phyloP scores from a whole-genome alignment of 768 basidiomycete genomes.

The Artomyces pyxidatus region DNA sequence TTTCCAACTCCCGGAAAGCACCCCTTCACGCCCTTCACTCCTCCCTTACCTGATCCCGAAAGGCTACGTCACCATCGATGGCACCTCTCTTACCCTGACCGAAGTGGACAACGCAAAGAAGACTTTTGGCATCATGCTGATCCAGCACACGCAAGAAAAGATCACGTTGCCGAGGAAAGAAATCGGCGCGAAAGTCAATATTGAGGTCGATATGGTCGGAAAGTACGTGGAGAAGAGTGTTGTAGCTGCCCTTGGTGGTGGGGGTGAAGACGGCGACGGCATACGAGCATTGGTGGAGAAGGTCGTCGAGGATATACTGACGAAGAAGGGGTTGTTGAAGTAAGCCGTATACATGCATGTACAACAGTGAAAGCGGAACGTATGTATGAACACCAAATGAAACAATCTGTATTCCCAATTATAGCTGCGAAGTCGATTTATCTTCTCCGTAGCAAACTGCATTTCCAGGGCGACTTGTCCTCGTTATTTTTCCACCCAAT shows the following conservation, averaged over 20 bases:
- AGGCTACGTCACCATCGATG: constrained; percentile 92
- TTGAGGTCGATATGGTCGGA: constrained; percentile 93
- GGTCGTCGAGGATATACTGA: constrained; percentile 47
- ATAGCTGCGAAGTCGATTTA: too few species aligned
- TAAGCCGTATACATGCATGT: constrained; percentile 8
- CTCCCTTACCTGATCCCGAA: constrained; percentile 85
- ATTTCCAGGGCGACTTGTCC: too few species aligned
- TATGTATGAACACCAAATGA: too few species aligned
- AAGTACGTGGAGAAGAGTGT: constrained; percentile 89
- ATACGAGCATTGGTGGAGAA: constrained; percentile 46
- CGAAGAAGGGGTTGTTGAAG: constrained; percentile 33
- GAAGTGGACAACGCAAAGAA: constrained; percentile 53
- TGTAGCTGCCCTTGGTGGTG: constrained; percentile 51
- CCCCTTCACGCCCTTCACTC: constrained; percentile 50
- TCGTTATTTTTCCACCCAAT: too few species aligned
- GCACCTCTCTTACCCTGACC: constrained; percentile 88
- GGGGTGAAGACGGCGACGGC: constrained; percentile 38
- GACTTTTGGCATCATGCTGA: constrained; percentile 88
- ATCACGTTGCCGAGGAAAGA: constrained; percentile 72
- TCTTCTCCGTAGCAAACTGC: too few species aligned
- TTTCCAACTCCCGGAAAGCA: constrained; percentile 66
- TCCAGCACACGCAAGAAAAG: constrained; percentile 87
- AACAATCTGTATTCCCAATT: too few species aligned
- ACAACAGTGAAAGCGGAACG: too few species aligned
- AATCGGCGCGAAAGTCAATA: constrained; percentile 78